Base-by-base conservation (phyloP, 768 basidiomycete genomes). In the Pleurotus djamor region DNA sequence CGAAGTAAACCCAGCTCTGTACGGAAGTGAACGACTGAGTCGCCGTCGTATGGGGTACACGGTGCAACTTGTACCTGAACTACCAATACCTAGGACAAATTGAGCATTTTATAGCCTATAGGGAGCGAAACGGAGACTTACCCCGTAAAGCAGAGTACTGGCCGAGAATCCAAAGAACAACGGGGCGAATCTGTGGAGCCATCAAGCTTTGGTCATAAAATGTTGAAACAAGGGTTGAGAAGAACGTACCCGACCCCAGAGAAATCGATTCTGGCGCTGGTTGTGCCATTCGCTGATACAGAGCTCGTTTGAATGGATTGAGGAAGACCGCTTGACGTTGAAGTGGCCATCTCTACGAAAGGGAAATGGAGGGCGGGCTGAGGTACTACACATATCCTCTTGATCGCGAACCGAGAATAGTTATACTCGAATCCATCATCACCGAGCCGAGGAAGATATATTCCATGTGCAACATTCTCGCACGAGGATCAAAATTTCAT, bases 1-100 rank as follows among this genome's bases (percentile, higher is more conserved):
- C 48, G 17, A 13, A 57, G 17, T 58, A 57, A 17, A 61, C 49
- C 44, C 45, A 58, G 14, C 36, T 61, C 48, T 48, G 47, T 49
- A n/a, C n/a, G n/a, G n/a, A n/a, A 41, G 38, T 7, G 14, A 41
- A 7, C 38, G 38, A 14, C 14, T 41, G 38, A 7, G 38, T 41
- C 7, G 14, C 7, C 14, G 38, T 41, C 14, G 38, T 7, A 41
- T 41, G 14, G 38, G 38, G 38, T 7, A 41, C 7, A 41, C 38
- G 38, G 38, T 7, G 38, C 7, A 41, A 41, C n/a, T n/a, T n/a
- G 38, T 14, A 41, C 38, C 38, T 41, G 38, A 14, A 41, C 14
- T 7, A 41, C 14, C 7, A 41, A 14, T 41, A 41, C 14, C 38
- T 41, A 14, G 38, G 14, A 14, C 38, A 41, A 7, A 14, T 41